These are phyloP conservation scores for Vachellia collinsii DNA, from an alignment of 306 rosid genomes.

Conservation along the genomic window DNA sequence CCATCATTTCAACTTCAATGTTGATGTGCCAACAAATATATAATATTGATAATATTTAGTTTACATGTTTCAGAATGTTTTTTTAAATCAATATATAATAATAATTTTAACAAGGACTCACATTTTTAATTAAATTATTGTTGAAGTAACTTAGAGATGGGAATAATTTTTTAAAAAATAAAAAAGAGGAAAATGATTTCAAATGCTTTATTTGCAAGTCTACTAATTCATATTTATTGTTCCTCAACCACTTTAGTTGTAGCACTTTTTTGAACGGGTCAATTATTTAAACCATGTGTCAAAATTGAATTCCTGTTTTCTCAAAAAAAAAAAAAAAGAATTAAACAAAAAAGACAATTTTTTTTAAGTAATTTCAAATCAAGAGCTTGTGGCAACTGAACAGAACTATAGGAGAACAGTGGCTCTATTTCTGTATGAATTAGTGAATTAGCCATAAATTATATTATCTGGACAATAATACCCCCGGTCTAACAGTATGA, in stretches of 20 bases:
- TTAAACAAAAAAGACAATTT: background rate
- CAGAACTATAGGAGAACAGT: background rate
- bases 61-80: background rate
- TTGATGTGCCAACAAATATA: conserved; percentile 27
- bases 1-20: conserved; percentile 30
- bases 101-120: background rate
- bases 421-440: background rate
- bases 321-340: background rate
- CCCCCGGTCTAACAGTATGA: no score
- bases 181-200: conserved; percentile 20
- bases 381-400: background rate
- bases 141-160: background rate
- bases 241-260: background rate
- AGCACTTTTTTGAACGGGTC: background rate
- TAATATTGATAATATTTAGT: background rate
- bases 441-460: no score
- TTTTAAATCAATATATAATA: background rate
- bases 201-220: conserved; percentile 38
- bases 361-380: background rate
- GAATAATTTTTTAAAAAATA: background rate
- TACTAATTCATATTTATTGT: background rate
- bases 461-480: no score
- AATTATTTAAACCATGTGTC: background rate
- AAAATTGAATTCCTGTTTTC: background rate
- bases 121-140: background rate